Conservation (phyloP, 2,329 filamentous ascomycete species). For the Neurospora sp. region DNA sequence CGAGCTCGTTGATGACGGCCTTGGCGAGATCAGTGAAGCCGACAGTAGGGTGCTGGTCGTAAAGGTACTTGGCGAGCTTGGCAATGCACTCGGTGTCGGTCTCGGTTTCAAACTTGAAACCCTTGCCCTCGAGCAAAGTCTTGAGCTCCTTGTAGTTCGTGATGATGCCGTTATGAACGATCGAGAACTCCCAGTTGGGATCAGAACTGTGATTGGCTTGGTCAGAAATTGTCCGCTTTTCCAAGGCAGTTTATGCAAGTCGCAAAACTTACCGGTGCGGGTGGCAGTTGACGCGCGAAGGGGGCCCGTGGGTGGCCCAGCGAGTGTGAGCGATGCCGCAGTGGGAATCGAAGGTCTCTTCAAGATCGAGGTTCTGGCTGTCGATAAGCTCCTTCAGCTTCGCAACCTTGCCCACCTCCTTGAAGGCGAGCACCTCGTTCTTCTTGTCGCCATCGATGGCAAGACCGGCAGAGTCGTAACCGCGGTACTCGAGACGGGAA, state of each 20-base stretch:
- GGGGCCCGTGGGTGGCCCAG: conserved; percentile 96
- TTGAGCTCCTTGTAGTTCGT: conserved; percentile 99
- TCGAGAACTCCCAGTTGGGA: conserved; percentile 86
- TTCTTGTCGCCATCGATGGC: conserved; percentile 97
- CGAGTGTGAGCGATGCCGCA: conserved; percentile 97
- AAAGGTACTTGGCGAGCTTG: conserved; percentile 96
- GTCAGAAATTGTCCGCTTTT: conserved; percentile 7
- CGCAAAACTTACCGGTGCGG: conserved; percentile 72
- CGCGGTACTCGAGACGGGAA: conserved; percentile 92
- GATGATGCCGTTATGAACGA: conserved; percentile 99
- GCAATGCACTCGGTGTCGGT: conserved; percentile 99
- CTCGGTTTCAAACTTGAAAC: conserved; percentile 97
- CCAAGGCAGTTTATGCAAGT: neutral
- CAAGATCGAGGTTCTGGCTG: conserved; percentile 70
- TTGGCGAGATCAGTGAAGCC: conserved; percentile 96
- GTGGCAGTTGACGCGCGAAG: conserved; percentile 93
- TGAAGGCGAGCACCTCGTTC: conserved; percentile 94
- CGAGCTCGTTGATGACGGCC: conserved; percentile 95
- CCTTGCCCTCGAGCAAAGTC: conserved; percentile 84
- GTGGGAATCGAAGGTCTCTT: conserved; percentile 94
- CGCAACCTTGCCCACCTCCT: conserved; percentile 98
- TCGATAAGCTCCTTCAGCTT: conserved; percentile 92
- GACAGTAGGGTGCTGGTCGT: conserved; percentile 86
- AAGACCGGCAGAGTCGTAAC: conserved; percentile 95
- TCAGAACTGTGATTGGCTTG: conserved; percentile 59